These are phyloP conservation scores for Agaricus bisporus DNA, from an alignment of 768 basidiomycete genomes.

Conservation along the genomic window DNA sequence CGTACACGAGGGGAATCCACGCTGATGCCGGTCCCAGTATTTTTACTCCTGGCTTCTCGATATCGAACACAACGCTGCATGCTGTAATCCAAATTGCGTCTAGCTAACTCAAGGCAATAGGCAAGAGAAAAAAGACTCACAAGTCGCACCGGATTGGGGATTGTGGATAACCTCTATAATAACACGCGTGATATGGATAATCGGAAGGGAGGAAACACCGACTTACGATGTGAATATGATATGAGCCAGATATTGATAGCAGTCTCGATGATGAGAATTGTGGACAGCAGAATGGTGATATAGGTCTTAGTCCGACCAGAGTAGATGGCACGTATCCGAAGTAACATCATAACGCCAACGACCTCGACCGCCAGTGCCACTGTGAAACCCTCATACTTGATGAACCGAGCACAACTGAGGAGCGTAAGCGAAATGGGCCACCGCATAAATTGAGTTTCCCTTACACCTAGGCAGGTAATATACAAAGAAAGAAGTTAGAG, in stretches of 20 bases:
- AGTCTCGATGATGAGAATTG: constrained; percentile 37
- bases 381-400: constrained; percentile 46
- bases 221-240: constrained; percentile 42
- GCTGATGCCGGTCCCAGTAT: constrained; percentile 39
- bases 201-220: background rate
- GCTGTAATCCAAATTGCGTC: constrained; percentile 17
- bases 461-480: constrained; percentile 5
- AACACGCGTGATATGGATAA: background rate
- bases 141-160: constrained; percentile 27
- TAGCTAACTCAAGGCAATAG: too few species aligned
- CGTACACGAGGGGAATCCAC: constrained; percentile 44
- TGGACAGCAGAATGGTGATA: constrained; percentile 22
- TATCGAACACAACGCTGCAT: constrained; percentile 37
- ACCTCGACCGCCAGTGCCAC: constrained; percentile 17
- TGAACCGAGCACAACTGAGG: constrained; percentile 37
- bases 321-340: constrained; percentile 40
- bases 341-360: constrained; percentile 47
- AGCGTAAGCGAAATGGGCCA: background rate
- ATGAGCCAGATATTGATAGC: constrained; percentile 51
- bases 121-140: constrained; percentile 15
- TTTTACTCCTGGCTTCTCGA: constrained; percentile 23
- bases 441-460: background rate
- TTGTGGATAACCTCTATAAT: constrained; percentile 34
- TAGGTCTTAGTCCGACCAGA: constrained; percentile 19
- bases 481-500: background rate